Base-by-base conservation (phyloP, 495 filamentous ascomycete genomes). In the Neurospora cerealis region DNA sequence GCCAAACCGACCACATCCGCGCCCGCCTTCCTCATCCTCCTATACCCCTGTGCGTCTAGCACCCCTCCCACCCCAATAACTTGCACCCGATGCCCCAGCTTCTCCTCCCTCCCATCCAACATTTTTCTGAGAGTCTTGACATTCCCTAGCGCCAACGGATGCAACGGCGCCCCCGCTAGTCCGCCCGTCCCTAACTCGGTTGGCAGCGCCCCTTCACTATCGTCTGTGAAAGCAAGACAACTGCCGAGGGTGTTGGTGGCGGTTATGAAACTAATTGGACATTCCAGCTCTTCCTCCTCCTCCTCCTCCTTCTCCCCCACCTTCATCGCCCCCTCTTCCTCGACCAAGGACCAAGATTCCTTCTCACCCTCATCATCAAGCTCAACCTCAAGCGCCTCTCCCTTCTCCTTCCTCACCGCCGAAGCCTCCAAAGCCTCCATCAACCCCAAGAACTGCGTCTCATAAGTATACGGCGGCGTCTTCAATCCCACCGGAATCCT, bases 71-170 rank as follows among this genome's bases (percentile, higher is more conserved):
- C 85, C 0, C 91, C 92, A 71, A 93, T 87, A 39, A 93, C 81
- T 7, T 79, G 76, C 36, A 93, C 81, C 24, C 7, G 24, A 36
- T 83, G 79, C 17, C 77, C 75, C 69, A 91, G 70, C 69, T 81
- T 76, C 1, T 75, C 74, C 39, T 38, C 36, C 4, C 48, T 39
- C 70, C 80, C 81, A 75, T 90, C 86, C 38, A 93, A 75, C 85
- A 90, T 75, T 69, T 76, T 75, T 24, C 89, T 79, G 24, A 93
- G 81, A 9, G 87, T 89, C 48, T 78, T 80, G 32, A 93, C 91
- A 76, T 93, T 93, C 15, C 92, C 91, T 37, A 93, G 78, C n/a
- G 91, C 90, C 2, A 93, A 83, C 5, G 91, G 90, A 81, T 93
- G 91, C 70, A 93, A 78, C 69, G 89, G 86, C 40, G 88, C 83